Evolutionary conservation across 228 moss, liverwort and hornwort species (phyloP), one percentile per base, ranked within the genome.

Genomic region (Sphagnum magellanicum): DNA sequence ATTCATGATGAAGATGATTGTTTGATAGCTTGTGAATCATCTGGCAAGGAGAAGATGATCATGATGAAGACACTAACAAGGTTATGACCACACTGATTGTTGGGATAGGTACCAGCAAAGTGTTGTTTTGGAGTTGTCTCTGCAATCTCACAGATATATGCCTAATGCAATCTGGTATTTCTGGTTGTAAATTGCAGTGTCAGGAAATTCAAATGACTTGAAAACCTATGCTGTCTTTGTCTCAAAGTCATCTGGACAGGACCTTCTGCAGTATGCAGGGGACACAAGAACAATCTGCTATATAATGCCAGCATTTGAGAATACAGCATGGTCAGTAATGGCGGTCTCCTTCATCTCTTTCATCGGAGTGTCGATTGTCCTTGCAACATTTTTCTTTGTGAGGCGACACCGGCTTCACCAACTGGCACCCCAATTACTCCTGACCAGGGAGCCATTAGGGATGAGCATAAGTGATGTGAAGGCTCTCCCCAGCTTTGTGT

Each of bases 401-500:
- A 74, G 83, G 47, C 85, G 85, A 7, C 85, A 84, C 66, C 79
- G 83, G 16, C 76, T 85, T 6, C 76, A 79, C 48, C 89, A 90
- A 65, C 51, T 84, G 72, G 87, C 89, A 58, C 74, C 65, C 10
- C 80, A 92, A 67, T 76, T 84, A 53, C 71, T 89, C 50, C 68
- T 74, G 58, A 74, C 77, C 7, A 78, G 90, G 68, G 95, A 90
- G 60, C 71, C 87, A 6, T 55, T 67, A 0, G 95, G 95, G 5
- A 92, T 95, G 95, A 95, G 79, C 74, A 77, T 83, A 32, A 79
- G 87, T 52, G 89, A 90, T 51, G 95, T 95, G 62, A 86, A 92
- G 67, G 81, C 85, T 6, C 79, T 95, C 17, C 95, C 95, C 47
- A 87, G 73, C 66, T 75, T 95, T 53, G 82, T 90, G 55, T 95